Conservation (phyloP, 2,329 filamentous ascomycete genomes). For the Colletotrichum gloeosporioides region DNA sequence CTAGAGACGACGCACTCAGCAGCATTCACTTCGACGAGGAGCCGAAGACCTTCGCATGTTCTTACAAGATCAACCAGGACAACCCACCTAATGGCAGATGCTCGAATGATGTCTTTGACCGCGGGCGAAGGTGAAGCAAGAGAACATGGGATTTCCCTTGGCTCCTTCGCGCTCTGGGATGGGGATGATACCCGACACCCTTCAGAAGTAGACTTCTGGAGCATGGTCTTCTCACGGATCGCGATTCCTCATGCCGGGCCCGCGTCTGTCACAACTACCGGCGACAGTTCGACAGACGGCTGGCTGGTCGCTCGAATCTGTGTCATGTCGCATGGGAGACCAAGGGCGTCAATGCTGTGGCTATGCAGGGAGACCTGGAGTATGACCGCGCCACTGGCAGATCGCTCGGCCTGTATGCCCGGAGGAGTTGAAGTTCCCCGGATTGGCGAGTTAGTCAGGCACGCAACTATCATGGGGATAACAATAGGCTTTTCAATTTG, state of each 20-base stretch:
- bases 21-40: background rate
- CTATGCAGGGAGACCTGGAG: background rate
- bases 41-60: background rate
- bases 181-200: background rate
- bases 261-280: background rate
- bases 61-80: background rate
- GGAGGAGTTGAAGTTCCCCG: rapidly evolving
- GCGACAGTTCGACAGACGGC: background rate
- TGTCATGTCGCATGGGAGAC: background rate
- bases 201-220: background rate
- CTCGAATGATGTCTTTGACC: background rate
- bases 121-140: background rate
- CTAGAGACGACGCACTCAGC: background rate
- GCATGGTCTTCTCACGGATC: background rate
- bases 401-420: background rate
- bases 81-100: background rate
- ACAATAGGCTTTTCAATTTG: rapidly evolving
- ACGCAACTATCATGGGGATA: too few species aligned
- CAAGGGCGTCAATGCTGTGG: background rate
- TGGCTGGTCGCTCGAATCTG: background rate
- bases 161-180: background rate
- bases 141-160: background rate
- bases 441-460: too few species aligned
- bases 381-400: background rate
- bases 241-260: background rate